These are phyloP conservation scores for Hibiscus trionum DNA, from an alignment of 345 rosid species.

Conservation along the genomic window DNA sequence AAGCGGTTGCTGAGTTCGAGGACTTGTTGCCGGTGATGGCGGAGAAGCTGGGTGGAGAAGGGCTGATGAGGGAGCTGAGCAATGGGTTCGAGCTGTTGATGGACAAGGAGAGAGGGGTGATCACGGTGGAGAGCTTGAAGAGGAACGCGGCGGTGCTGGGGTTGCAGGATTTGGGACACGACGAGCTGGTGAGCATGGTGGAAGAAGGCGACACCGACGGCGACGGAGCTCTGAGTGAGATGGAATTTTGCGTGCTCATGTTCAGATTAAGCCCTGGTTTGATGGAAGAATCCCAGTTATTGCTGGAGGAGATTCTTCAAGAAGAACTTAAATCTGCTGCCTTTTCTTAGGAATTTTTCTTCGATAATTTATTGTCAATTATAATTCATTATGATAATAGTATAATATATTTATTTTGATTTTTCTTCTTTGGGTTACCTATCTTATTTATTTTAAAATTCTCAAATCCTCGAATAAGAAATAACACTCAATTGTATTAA, in stretches of 20 bases:
- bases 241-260: slow-evolving; percentile 54
- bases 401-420: too few relatives aligned
- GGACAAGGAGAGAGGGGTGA: slow-evolving; percentile 40
- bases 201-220: slow-evolving; percentile 47
- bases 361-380: not conserved
- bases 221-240: slow-evolving; percentile 41
- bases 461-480: too few relatives aligned
- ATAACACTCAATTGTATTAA: too few relatives aligned
- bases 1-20: slow-evolving; percentile 27
- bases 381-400: too few relatives aligned
- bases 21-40: slow-evolving; percentile 50
- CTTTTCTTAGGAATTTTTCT: not conserved
- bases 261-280: slow-evolving; percentile 52
- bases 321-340: not conserved
- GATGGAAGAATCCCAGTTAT: slow-evolving; percentile 40
- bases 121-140: slow-evolving; percentile 44
- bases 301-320: slow-evolving; percentile 29
- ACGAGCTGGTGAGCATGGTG: slow-evolving; percentile 39
- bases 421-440: too few relatives aligned
- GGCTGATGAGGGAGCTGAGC: slow-evolving; percentile 41
- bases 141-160: slow-evolving; percentile 37
- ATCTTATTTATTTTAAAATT: too few relatives aligned
- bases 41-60: slow-evolving; percentile 46
- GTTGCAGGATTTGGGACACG: slow-evolving; percentile 30
- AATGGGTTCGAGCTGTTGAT: slow-evolving; percentile 43